A percentile compares a stretch with the other conserved stretches of the same genome.
Conservation (phyloP, 768 basidiomycete genomes). For the Leucosporidium creatinivorum region DNA sequence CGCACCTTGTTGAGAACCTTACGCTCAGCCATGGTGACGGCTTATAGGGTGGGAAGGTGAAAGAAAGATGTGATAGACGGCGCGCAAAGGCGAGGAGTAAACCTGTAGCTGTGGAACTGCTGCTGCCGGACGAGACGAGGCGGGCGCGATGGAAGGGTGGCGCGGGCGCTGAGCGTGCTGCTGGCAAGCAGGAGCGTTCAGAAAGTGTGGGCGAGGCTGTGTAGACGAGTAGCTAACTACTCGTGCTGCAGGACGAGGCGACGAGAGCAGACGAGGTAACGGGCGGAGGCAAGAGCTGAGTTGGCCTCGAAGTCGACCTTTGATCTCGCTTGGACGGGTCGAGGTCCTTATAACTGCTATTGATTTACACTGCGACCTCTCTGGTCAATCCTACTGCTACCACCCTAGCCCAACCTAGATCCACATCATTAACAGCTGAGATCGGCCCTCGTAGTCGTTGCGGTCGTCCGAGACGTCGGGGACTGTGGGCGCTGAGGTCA, state of each 20-base stretch:
- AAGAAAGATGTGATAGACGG: not conserved
- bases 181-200: too few relatives aligned
- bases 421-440: slow-evolving; percentile 48
- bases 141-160: slow-evolving; percentile 1
- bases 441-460: slow-evolving; percentile 67
- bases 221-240: too few relatives aligned
- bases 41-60: not conserved
- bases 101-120: not conserved
- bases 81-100: not conserved
- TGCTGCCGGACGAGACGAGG: slow-evolving; percentile 18
- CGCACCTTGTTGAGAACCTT: slow-evolving; percentile 40
- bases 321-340: too few relatives aligned
- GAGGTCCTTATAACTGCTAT: too few relatives aligned
- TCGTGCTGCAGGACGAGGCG: too few relatives aligned
- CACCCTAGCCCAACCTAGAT: not conserved
- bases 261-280: too few relatives aligned
- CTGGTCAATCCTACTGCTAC: too few relatives aligned
- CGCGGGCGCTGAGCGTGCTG: too few relatives aligned
- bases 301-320: too few relatives aligned
- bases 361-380: too few relatives aligned
- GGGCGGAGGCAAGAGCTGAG: too few relatives aligned
- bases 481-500: slow-evolving; percentile 80
- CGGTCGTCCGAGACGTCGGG: slow-evolving; percentile 78
- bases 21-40: slow-evolving; percentile 40
- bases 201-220: too few relatives aligned